Percentiles rank a stretch among this genome's conserved stretches.
Evolutionary conservation across 371 early-diverging fungal genomes (phyloP).

Genomic region (Cladochytrium tenue): DNA sequence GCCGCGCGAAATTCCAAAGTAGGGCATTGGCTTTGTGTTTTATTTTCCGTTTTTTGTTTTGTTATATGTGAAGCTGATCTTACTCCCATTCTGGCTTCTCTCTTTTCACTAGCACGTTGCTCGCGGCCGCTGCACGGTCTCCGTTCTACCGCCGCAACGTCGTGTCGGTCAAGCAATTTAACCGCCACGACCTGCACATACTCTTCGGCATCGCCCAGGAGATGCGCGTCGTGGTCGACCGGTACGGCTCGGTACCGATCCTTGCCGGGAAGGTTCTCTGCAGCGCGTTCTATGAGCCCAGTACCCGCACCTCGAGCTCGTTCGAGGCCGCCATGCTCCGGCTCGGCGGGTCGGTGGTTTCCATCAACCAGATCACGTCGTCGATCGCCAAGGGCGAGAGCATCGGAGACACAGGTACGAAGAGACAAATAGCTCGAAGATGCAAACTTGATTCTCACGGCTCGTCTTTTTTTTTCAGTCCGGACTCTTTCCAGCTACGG

Average conservation of each 20-base stretch:
- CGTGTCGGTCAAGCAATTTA: constrained; percentile 84
- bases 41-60: too few relatives aligned
- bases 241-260: constrained; percentile 77
- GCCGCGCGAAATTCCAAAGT: too few relatives aligned
- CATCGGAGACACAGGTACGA: constrained; percentile 88
- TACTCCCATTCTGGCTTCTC: too few relatives aligned
- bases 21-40: too few relatives aligned
- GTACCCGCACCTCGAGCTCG: constrained; percentile 89
- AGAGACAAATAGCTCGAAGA: constrained; percentile 25
- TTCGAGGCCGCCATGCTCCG: constrained; percentile 94
- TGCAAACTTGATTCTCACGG: background rate
- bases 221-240: constrained; percentile 90
- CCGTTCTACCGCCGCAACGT: constrained; percentile 93
- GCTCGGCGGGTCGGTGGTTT: constrained; percentile 88
- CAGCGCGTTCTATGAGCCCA: constrained; percentile 95
- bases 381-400: constrained; percentile 95
- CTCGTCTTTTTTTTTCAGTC: too few relatives aligned
- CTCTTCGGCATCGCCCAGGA: constrained; percentile 96
- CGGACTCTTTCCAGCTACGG: constrained; percentile 90
- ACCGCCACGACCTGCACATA: constrained; percentile 85
- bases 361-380: constrained; percentile 77
- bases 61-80: too few relatives aligned
- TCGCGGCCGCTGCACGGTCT: constrained; percentile 70
- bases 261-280: constrained; percentile 88
- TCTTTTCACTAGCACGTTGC: constrained; percentile 48